Percentiles rank a stretch among this genome's conserved stretches.
Evolutionary conservation across 768 basidiomycete species (phyloP).

Genomic region (Naganishia friedmannii): DNA sequence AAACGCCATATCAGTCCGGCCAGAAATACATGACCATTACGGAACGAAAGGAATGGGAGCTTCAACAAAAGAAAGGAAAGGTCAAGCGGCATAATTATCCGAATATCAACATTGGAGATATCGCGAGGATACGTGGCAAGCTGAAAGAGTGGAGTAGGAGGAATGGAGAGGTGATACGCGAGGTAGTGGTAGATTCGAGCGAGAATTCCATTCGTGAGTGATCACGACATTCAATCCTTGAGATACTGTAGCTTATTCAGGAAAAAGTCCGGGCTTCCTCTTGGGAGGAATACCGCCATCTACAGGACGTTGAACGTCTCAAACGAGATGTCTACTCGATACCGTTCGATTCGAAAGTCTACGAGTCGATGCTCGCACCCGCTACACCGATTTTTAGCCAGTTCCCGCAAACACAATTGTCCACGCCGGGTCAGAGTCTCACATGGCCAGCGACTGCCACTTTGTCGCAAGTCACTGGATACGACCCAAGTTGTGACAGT

Average conservation of each 20-base stretch:
- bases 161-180: slow-evolving; percentile 25
- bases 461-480: not conserved
- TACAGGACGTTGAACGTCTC: not conserved
- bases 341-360: slow-evolving; percentile 1
- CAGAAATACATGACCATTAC: slow-evolving; percentile 11
- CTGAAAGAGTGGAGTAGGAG: slow-evolving; percentile 26
- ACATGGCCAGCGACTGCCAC: not conserved
- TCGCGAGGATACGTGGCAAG: slow-evolving; percentile 21
- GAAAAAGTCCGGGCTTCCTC: not conserved
- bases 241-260: not conserved
- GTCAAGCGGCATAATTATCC: slow-evolving; percentile 22
- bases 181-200: not conserved
- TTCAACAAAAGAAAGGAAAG: not conserved
- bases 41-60: slow-evolving; percentile 4
- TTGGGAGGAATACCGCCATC: slow-evolving; percentile 8
- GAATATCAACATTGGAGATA: slow-evolving; percentile 20
- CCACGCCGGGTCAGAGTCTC: not conserved
- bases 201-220: slow-evolving; percentile 4
- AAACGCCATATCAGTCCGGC: not conserved
- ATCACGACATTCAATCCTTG: no score
- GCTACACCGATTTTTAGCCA: not conserved
- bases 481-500: slow-evolving; percentile 8
- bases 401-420: not conserved
- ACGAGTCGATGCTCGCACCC: slow-evolving; percentile 5
- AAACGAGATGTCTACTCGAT: slow-evolving; percentile 7